Conservation (phyloP, 73 alveolate species). For the Effrenium voratum region DNA sequence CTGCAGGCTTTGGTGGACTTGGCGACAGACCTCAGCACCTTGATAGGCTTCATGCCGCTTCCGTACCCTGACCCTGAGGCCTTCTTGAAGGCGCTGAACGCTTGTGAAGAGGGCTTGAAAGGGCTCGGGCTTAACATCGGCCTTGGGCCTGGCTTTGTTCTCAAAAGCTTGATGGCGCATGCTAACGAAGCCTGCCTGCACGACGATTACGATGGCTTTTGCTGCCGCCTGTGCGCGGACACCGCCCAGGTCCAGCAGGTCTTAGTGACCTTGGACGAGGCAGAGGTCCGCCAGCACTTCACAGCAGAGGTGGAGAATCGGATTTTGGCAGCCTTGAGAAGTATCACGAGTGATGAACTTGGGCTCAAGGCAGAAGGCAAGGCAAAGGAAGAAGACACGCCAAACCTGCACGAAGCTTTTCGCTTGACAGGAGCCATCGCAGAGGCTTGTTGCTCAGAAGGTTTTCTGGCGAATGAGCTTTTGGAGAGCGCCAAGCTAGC, state of each 20-base stretch:
- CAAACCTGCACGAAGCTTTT: constrained; percentile 1
- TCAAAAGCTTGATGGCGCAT: constrained; percentile 2
- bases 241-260: neutral
- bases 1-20: neutral
- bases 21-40: neutral
- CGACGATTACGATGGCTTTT: neutral
- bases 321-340: constrained; percentile 8
- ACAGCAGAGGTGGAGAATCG: constrained; percentile 40
- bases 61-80: constrained; percentile 17
- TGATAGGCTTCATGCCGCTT: neutral
- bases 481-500: neutral
- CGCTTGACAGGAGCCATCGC: neutral
- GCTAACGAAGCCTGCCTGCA: neutral
- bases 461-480: neutral
- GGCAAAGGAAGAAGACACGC: neutral
- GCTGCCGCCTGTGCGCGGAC: neutral
- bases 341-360: neutral
- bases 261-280: neutral
- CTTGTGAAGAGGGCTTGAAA: too few species aligned
- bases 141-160: neutral
- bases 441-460: neutral
- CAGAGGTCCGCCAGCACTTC: neutral
- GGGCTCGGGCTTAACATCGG: neutral
- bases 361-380: constrained; percentile 12
- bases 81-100: neutral